Percentiles rank a stretch among this genome's conserved stretches.
These are phyloP conservation scores for Lithohypha guttulata DNA, from an alignment of 2,329 filamentous ascomycete genomes.

Conservation along the genomic window DNA sequence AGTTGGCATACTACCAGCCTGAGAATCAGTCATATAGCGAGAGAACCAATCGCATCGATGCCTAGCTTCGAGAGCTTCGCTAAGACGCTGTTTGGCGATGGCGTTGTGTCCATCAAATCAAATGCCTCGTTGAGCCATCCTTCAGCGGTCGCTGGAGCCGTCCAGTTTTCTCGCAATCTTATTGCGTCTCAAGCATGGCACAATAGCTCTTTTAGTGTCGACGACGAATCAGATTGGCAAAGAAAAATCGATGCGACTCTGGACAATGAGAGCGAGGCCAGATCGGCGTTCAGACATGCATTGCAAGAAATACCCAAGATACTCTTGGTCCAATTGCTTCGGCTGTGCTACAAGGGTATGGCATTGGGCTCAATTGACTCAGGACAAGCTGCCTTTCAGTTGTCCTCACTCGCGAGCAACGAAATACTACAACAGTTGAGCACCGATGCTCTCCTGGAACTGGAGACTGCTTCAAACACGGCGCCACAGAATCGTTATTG, in stretches of 20 bases:
- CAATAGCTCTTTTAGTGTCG: conserved; percentile 34
- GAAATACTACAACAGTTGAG: conserved; percentile 39
- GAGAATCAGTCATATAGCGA: conserved; percentile 44
- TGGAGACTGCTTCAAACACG: conserved; percentile 46
- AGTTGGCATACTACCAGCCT: conserved; percentile 48
- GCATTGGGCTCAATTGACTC: conserved; percentile 33
- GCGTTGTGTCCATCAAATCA: conserved; percentile 23
- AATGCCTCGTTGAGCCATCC: conserved; percentile 27
- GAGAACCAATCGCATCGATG: conserved; percentile 14
- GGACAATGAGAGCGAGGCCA: conserved; percentile 17
- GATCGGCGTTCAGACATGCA: conserved; percentile 10
- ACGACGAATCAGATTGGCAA: conserved; percentile 74
- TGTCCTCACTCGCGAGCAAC: conserved; percentile 46
- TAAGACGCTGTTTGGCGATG: conserved; percentile 32
- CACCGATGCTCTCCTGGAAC: not conserved
- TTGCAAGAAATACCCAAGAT: conserved; percentile 24
- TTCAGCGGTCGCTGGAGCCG: conserved; percentile 54
- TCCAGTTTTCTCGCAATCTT: conserved; percentile 57
- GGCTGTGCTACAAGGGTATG: conserved; percentile 36
- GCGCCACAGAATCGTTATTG: conserved; percentile 54
- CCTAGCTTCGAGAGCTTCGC: conserved; percentile 38
- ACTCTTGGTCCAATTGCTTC: conserved; percentile 33
- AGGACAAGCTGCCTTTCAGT: conserved; percentile 42
- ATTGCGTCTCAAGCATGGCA: conserved; percentile 48
- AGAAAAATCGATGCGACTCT: conserved; percentile 58